Evolutionary conservation across 331 rosid genomes (phyloP), one percentile per base, ranked within the genome.

Genomic region (Malus hybrid): DNA sequence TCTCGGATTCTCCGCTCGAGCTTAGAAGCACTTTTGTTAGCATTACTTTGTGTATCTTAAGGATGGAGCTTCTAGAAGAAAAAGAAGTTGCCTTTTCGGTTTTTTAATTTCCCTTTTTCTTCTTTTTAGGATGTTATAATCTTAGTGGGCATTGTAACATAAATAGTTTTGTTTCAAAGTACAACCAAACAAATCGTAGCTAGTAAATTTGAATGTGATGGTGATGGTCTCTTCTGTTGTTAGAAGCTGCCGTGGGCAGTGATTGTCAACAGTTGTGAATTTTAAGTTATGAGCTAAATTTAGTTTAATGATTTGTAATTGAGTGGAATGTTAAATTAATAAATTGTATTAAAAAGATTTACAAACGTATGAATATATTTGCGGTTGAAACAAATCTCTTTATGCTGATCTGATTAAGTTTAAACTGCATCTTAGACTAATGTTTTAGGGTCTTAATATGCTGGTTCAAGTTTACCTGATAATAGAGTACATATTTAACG

Each of bases 1-100:
- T 71, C 53, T 71, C 36, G 75, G 75, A n/a, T 71, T 32, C 53
- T 72, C 67, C 16, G 76, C 67, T 58, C 57, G 57, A 39, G 26
- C 76, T 22, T 39, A 30, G 63, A n/a, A 72, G 76, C 28, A 58
- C 34, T 36, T 22, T 60, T 42, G 13, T 13, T 72, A 58, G 67
- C 33, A 34, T 22, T 58, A 36, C 22, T 12, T 63, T 57, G 26
- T 1, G 22, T 71, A 36, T 71, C 22, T 56, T 56, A 52, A 7
- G 36, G 33, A 18, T 52, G 11, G 63, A 70, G 46, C 34, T 18
- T 39, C 0, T 42, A 42, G 29, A 36, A 33, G 46, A 64, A 15
- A 10, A 19, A 52, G 18, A 14, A 14, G 19, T 30, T 70, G 12
- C 28, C 32, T 1, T 32, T 53, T 30, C 32, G 14, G 30, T 4